Percentiles rank a stretch among this genome's conserved stretches.
These are phyloP conservation scores for Phialophora macrospora DNA, from an alignment of 2,329 filamentous ascomycete species.

Conservation along the genomic window DNA sequence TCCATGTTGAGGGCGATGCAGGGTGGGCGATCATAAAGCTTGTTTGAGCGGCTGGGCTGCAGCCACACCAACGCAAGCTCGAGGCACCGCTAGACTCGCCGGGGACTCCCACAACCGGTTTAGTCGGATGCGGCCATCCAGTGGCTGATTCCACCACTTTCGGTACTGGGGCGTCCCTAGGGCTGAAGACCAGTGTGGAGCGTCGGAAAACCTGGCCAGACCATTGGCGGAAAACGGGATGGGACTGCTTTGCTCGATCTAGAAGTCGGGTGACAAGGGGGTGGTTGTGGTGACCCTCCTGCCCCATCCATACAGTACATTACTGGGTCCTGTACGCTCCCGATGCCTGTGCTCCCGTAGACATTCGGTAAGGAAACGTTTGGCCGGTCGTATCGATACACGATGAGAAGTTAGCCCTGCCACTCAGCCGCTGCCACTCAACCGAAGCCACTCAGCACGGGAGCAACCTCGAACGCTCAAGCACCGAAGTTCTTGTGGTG, in stretches of 20 bases:
- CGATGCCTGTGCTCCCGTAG: neutral
- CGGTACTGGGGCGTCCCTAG: conserved; percentile 18
- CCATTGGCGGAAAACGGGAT: conserved; percentile 28
- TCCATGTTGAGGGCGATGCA: conserved; percentile 16
- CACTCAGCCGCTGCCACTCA: neutral
- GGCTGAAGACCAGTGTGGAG: conserved; percentile 23
- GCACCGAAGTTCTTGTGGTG: neutral
- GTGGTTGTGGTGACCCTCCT: neutral
- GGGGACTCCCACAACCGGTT: conserved; percentile 14
- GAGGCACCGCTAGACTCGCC: conserved; percentile 21
- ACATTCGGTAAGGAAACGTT: neutral
- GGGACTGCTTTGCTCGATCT: conserved; percentile 17
- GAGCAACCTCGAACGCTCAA: neutral
- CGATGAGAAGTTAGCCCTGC: conserved; percentile 6
- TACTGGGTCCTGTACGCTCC: neutral
- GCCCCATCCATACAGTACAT: neutral
- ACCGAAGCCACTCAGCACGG: conserved; percentile 1
- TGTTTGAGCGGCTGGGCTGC: conserved; percentile 3
- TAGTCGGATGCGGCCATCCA: neutral
- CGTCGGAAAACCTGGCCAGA: conserved; percentile 16
- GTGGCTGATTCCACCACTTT: conserved; percentile 14
- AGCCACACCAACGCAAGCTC: neutral
- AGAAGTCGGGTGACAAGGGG: conserved; percentile 21
- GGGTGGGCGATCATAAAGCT: conserved; percentile 24
- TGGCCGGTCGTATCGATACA: neutral